Evolutionary conservation across 108 stramenopile genomes (phyloP).

Genomic region (Hondaea fermentalgiana): DNA sequence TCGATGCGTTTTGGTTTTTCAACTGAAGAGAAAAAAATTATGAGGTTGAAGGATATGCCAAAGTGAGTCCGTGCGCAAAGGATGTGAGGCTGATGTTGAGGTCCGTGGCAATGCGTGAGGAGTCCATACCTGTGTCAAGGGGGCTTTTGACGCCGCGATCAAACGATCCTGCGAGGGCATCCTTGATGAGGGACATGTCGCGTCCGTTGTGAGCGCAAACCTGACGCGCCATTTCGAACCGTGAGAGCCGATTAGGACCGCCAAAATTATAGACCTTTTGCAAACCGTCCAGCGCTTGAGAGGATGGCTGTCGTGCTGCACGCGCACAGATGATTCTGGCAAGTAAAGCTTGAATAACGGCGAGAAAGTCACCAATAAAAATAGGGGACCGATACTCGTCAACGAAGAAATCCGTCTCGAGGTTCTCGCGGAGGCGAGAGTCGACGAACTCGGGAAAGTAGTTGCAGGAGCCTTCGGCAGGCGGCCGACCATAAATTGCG

Average conservation of each 20-base stretch:
- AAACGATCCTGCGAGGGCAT: background rate
- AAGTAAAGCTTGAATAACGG: background rate
- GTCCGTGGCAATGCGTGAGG: background rate
- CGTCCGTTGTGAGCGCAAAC: background rate
- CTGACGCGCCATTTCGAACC: background rate
- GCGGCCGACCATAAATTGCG: background rate
- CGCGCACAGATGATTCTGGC: background rate
- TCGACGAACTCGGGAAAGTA: background rate
- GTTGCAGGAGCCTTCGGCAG: background rate
- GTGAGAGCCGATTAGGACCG: background rate
- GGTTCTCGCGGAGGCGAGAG: background rate
- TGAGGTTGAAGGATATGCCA: background rate
- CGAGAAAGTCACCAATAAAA: background rate
- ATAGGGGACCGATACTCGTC: background rate
- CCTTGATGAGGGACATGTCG: background rate
- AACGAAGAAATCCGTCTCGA: background rate
- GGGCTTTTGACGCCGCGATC: background rate
- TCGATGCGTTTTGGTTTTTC: too few relatives aligned
- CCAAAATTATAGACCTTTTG: background rate
- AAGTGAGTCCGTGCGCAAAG: background rate
- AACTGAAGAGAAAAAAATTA: too few relatives aligned
- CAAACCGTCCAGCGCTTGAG: background rate
- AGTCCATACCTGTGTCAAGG: slow-evolving; percentile 15
- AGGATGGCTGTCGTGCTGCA: background rate
- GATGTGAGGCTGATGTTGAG: background rate